Evolutionary conservation across 805 yeast genomes (phyloP), one percentile per base, ranked within the genome.

Genomic region (Saccharomycopsis malanga): DNA sequence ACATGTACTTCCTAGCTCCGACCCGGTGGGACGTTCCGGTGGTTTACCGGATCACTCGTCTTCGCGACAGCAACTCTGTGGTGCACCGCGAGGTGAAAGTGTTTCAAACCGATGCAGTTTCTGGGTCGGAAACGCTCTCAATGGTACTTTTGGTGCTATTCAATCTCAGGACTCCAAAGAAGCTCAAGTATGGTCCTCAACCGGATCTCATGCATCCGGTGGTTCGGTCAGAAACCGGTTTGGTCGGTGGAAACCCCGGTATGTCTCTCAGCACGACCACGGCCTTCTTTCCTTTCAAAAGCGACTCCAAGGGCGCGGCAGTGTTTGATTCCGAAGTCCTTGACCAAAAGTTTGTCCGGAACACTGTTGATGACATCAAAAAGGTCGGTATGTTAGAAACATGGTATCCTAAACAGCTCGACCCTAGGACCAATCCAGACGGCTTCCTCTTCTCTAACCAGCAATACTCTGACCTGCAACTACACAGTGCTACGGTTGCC

Each of bases 11-110:
- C 44, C 7, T 45, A 4, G 34, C 34, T 12, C 39, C 39, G 12
- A 44, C 29, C 4, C 15, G 10, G 12, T 15, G 25, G 2, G 7
- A 21, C 27, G 18, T 5, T 10, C 17, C 9, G 5, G 23, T 36
- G n/a, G 23, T 12, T 7, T 46, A 41, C 17, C n/a, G 12, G 10
- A 37, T 40, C 22, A 14, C 4, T 4, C 25, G 40, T 3, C 38
- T 46, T 6, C 22, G 45, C 15, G 45, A 46, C 24, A 40, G 49
- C 15, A 40, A 46, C 12, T 7, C 38, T n/a, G n/a, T 25, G 4
- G 32, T 30, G 23, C 45, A 46, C 32, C 34, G 45, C 14, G 45
- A 46, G 27, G 45, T 46, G 6, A 35, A 29, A 7, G 38, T 29
- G 4, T 27, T 15, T 18, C 49, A 46, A 27, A 21, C 23, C 9